phyloP scores from a whole-genome alignment of 2,329 filamentous ascomycete genomes.

The Ilyonectria robusta region DNA sequence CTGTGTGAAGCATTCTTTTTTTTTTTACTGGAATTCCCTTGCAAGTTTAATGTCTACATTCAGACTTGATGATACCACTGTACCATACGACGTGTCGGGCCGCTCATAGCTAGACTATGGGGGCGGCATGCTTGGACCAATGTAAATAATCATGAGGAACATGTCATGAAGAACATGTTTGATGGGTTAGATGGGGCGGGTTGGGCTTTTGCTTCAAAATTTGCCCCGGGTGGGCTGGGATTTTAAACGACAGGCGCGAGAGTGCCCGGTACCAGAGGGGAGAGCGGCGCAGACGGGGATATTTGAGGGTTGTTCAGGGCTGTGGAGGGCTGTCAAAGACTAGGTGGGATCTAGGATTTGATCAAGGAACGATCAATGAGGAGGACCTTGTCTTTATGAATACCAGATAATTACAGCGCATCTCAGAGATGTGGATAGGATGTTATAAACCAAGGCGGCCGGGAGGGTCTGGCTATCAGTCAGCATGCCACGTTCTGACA shows the following conservation, averaged over 20 bases:
- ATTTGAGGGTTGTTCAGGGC: too few relatives aligned
- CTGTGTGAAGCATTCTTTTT: constrained; percentile 43
- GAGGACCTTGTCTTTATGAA: constrained; percentile 9
- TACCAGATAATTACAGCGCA: not conserved
- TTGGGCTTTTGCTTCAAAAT: constrained; percentile 12
- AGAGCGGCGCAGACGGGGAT: too few relatives aligned
- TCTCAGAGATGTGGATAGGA: constrained; percentile 1
- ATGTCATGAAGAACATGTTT: constrained; percentile 23
- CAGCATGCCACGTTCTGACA: constrained; percentile 23
- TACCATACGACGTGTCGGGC: constrained; percentile 29
- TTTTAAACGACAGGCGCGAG: constrained; percentile 7
- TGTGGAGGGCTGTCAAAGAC: not conserved
- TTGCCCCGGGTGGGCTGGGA: constrained; percentile 12
- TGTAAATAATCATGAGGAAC: constrained; percentile 33
- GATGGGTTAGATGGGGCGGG: constrained; percentile 25
- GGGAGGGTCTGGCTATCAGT: constrained; percentile 14
- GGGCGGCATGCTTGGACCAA: constrained; percentile 27
- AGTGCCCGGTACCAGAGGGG: not conserved
- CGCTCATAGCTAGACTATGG: constrained; percentile 29
- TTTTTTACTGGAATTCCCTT: constrained; percentile 32
- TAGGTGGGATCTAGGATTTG: not conserved
- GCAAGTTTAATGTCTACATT: constrained; percentile 39
- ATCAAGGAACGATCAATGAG: not conserved
- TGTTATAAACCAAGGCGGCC: not conserved
- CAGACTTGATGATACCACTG: constrained; percentile 46